These are phyloP conservation scores for Dipsacomyces acuminosporus DNA, from an alignment of 371 early-diverging fungal genomes.

Conservation along the genomic window DNA sequence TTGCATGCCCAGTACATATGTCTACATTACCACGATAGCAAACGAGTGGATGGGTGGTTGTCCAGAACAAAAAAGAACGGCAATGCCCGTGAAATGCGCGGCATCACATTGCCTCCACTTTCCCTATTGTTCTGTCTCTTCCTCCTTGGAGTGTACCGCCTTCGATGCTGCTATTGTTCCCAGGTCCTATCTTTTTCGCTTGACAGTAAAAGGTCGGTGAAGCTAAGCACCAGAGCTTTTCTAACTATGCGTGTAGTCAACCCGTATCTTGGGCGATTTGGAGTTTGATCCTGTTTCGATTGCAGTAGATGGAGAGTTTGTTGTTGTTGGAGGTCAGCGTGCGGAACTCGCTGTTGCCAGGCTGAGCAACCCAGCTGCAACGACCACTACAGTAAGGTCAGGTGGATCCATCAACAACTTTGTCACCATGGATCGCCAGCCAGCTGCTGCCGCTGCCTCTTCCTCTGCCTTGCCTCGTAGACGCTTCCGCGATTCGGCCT, in stretches of 20 bases:
- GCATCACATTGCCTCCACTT: too few species aligned
- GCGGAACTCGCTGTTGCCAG: conserved; percentile 66
- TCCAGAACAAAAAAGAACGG: too few species aligned
- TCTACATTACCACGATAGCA: too few species aligned
- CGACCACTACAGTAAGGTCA: conserved; percentile 21
- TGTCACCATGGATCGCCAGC: conserved; percentile 46
- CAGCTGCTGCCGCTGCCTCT: too few species aligned
- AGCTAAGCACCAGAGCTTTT: too few species aligned
- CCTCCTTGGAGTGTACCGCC: too few species aligned
- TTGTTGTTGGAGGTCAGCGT: conserved; percentile 79
- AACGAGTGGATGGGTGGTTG: too few species aligned
- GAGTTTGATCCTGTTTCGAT: conserved; percentile 65
- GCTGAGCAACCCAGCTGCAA: conserved; percentile 50
- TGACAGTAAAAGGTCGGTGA: not conserved
- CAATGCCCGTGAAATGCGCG: too few species aligned
- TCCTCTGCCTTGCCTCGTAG: conserved; percentile 17
- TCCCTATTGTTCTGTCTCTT: too few species aligned
- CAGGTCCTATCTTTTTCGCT: too few species aligned
- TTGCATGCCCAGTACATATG: too few species aligned
- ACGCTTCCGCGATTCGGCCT: conserved; percentile 42
- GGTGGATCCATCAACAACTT: conserved; percentile 78
- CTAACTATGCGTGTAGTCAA: conserved; percentile 36
- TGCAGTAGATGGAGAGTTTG: conserved; percentile 54
- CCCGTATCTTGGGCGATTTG: conserved; percentile 54
- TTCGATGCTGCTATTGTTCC: too few species aligned